Evolutionary conservation across 352 stramenopile genomes (phyloP), one percentile per base, ranked within the genome.

Genomic region (Thalassiosira mediterranea): DNA sequence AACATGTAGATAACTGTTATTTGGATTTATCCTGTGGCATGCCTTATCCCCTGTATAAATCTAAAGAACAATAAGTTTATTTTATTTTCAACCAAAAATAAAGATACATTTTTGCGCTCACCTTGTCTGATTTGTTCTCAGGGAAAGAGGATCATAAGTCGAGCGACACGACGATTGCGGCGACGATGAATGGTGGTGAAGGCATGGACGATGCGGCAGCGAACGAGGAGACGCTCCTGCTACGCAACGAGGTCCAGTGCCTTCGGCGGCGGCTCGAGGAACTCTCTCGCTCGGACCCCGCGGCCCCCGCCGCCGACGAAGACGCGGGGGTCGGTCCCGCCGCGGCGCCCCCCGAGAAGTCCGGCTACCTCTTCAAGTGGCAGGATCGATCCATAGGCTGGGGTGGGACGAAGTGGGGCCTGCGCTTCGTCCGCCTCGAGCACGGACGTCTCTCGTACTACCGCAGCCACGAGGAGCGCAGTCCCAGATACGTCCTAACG

Each of bases 311-410:
- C 15, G 13, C 23, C 21, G 7, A 0, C 34, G 11, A 4, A 37
- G 31, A 15, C 31, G 42, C 7, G 37, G 26, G 1, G 15, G 37
- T 56, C 17, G 32, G n/a, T 2, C 28, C 38, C 4, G 17, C 7
- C 7, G 42, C 42, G 3, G 49, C 68, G 26, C 78, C 78, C 29
- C 75, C 72, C 25, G 68, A 73, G 46, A 90, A 90, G 47, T 77
- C 58, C 13, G 83, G 83, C 10, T 92, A 92, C 70, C 70, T 92
- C 2, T 90, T 85, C 67, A 88, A 89, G 64, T 89, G 82, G 86
- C 65, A 87, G 34, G 86, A 92, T 84, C 42, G 86, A 17, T 58
- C 49, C 1, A 89, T 92, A 42, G 86, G 86, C 11, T 92, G 77
- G 78, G 68, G 73, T 17, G 86, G 86, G 2, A 88, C 72, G 0